phyloP scores from a whole-genome alignment of 2,329 filamentous ascomycete species.

The Aspergillus terreus region DNA sequence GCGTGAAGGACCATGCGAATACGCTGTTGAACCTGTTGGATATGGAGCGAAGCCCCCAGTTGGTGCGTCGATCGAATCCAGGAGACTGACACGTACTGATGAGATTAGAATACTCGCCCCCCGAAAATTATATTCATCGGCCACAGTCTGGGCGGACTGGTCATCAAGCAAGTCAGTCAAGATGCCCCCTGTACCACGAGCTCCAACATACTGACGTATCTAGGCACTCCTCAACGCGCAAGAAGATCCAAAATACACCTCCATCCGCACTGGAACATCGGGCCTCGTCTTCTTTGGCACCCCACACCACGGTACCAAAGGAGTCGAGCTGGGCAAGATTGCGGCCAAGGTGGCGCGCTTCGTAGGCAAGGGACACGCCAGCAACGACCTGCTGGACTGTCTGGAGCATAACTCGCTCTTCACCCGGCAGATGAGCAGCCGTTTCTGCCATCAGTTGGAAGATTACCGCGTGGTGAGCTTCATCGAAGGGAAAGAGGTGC shows the following conservation, averaged over 20 bases:
- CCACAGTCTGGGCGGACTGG: conserved; percentile 29
- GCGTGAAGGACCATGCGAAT: conserved; percentile 34
- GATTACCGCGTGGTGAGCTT: conserved; percentile 34
- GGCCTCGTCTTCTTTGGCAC: conserved; percentile 35
- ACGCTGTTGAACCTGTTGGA: conserved; percentile 30
- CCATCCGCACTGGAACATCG: conserved; percentile 29
- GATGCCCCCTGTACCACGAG: background rate
- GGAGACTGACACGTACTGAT: background rate
- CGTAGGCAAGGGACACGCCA: conserved; percentile 29
- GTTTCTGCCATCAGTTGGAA: conserved; percentile 32
- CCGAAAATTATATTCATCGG: conserved; percentile 30
- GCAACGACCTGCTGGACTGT: conserved; percentile 26
- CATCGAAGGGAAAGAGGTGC: conserved; percentile 30
- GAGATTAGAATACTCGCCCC: conserved; percentile 16
- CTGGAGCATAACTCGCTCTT: conserved; percentile 30
- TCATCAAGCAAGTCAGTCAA: conserved; percentile 27
- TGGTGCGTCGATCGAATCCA: conserved; percentile 8
- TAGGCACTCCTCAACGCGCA: conserved; percentile 33
- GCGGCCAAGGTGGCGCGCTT: conserved; percentile 31
- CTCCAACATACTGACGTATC: background rate
- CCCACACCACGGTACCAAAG: conserved; percentile 31
- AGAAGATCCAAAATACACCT: conserved; percentile 31
- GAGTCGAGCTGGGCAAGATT: conserved; percentile 31
- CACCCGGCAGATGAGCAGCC: conserved; percentile 28
- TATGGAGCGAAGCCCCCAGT: conserved; percentile 25